Conservation (phyloP, 1,284 basidiomycete species). For the Tilletiaria anomala region DNA sequence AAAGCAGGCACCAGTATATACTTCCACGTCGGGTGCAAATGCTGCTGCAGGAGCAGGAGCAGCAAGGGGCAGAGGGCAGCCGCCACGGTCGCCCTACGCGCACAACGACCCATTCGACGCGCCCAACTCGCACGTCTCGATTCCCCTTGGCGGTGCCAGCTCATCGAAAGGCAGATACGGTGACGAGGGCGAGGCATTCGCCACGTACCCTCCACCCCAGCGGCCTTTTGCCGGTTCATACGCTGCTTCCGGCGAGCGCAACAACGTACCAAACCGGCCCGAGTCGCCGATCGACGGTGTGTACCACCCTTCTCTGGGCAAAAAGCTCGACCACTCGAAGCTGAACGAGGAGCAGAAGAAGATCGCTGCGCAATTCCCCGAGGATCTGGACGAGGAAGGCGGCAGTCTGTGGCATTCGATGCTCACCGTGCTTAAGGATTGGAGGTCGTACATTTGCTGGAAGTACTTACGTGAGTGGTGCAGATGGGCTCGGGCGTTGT, state of each 20-base stretch:
- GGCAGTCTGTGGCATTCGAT: constrained; percentile 7
- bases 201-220: too few species aligned
- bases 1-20: too few species aligned
- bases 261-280: neutral
- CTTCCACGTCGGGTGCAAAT: too few species aligned
- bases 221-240: too few species aligned
- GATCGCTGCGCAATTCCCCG: constrained; percentile 25
- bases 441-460: constrained; percentile 17
- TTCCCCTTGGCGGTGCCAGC: neutral
- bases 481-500: too few species aligned
- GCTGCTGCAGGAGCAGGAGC: too few species aligned
- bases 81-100: too few species aligned
- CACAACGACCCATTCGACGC: too few species aligned
- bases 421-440: constrained; percentile 9
- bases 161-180: neutral
- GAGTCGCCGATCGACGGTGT: constrained; percentile 12
- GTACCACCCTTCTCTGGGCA: constrained; percentile 5
- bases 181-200: too few species aligned
- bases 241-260: too few species aligned
- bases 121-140: too few species aligned
- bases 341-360: constrained; percentile 18
- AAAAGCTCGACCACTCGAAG: constrained; percentile 4
- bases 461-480: constrained; percentile 14
- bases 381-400: constrained; percentile 25
- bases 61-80: too few species aligned